A percentile compares a stretch with the other conserved stretches of the same genome.
Conservation (phyloP, 305 asterid genomes). For the Vinca major region DNA sequence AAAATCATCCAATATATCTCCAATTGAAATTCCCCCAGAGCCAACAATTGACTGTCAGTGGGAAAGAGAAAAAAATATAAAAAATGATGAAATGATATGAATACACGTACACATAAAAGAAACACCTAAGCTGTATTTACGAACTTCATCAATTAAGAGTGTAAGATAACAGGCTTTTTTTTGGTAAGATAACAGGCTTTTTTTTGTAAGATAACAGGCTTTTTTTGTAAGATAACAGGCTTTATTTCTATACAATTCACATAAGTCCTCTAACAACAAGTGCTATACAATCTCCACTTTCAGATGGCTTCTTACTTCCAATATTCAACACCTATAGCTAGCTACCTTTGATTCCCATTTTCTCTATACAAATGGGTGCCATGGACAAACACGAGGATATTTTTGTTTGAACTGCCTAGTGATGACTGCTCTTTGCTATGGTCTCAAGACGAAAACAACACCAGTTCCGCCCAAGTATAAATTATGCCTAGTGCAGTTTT, state of each 20-base stretch:
- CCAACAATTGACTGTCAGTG: slow-evolving; percentile 44
- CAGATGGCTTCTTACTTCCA: background rate
- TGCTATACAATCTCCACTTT: background rate
- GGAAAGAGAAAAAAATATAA: slow-evolving; percentile 7
- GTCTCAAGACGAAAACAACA: background rate
- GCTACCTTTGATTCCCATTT: background rate
- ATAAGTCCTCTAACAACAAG: too few relatives aligned
- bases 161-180: background rate
- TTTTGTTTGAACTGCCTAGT: background rate
- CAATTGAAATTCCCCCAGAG: slow-evolving; percentile 33
- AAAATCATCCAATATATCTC: slow-evolving; percentile 66
- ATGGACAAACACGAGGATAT: background rate
- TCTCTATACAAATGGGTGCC: background rate
- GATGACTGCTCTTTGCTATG: background rate
- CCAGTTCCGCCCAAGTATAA: background rate
- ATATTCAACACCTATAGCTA: too few relatives aligned
- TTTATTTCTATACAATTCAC: too few relatives aligned
- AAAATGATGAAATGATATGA: background rate
- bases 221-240: too few relatives aligned
- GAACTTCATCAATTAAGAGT: background rate
- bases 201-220: too few relatives aligned
- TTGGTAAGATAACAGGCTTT: too few relatives aligned
- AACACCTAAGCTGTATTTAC: background rate
- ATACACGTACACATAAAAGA: background rate
- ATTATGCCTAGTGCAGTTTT: background rate